Base-by-base conservation (phyloP, 2,329 filamentous ascomycete genomes). In the Aspergillus oerlinghausenensis region DNA sequence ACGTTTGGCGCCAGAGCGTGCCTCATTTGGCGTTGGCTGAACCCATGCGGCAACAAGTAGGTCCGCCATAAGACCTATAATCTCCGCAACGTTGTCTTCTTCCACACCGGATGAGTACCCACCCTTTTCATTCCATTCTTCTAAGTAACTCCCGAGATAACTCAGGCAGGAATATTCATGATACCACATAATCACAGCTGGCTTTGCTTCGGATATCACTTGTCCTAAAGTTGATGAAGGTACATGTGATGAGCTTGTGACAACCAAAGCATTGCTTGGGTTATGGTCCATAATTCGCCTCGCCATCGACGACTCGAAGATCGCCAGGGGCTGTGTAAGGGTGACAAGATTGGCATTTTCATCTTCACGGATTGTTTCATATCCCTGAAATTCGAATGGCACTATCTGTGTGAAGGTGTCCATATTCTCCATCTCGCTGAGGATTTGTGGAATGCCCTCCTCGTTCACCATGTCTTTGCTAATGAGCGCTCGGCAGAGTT, bases 321-420 rank as follows among this genome's bases (percentile, higher is more conserved):
- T 75, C 50, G 80, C 79, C 61, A 91, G 86, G 17, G 80, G 72
- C 17, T 76, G 72, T 48, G 74, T 62, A 67, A 97, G 82, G 58
- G 84, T 81, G 58, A 97, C 89, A 19, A 84, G 85, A 65, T 95
- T 94, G 26, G 84, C 85, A 63, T 94, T 92, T 57, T 94, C 89
- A 61, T 96, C 90, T 73, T 97, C 92, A 53, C 89, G 86, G 42
- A 88, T 86, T 11, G 92, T 84, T 59, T 87, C 84, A 65, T 95
- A 97, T 38, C 83, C 84, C 45, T 82, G 81, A 70, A 96, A 96
- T 32, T 82, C 75, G 0, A 81, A 75, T 0, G 90, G 87, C n/a
- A 96, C 80, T 11, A 82, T 79, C 63, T 95, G 87, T 28, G 93
- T 96, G 54, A 97, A 84, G 6, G 84, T 88, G 1, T 85, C 82